Base-by-base conservation (phyloP, 129 eudicot genomes). In the Centella asiatica region DNA sequence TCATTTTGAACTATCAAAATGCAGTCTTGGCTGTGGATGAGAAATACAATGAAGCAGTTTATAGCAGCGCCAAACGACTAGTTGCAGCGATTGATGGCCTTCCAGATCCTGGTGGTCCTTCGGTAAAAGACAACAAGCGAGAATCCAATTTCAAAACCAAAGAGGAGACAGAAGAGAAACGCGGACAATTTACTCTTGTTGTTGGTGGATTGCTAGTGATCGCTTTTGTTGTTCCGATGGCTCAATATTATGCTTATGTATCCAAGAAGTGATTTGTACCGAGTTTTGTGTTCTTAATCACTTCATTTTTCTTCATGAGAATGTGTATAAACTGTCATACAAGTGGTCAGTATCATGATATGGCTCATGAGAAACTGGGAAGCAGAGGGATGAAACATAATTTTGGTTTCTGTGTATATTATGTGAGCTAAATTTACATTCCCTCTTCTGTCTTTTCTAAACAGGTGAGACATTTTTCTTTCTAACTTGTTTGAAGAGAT, bases 191-290 rank as follows among this genome's bases (percentile, higher is more conserved):
- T 77, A 85, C 93, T 29, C 75, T 83, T 66, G 96, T 88, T 6
- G 99, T 93, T 23, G 99, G 99, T 67, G 99, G 99, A 50, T 77
- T 93, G 74, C 80, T 93, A 76, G 96, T 83, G 40, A 88, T 93
- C 66, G 99, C 99, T 70, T 93, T 93, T 54, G 96, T 93, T 68
- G 99, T 93, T 73, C 99, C 99, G 49, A 93, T 93, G 99, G 99
- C 95, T 29, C 99, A 93, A 78, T 93, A 87, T 78, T 93, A 74
- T 62, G 99, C 99, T 14, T 93, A 93, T 74, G 89, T 93, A 53
- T 93, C 99, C 66, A 76, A 37, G 83, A 93, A 87, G 68, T 85
- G 74, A 81, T 54, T 28, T 57, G 10, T 44, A 5, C 46, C 39
- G 54, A 45, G 56, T 56, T 67, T 49, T 57, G 66, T 66, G 60